Base-by-base conservation (phyloP, 179 eudicot genomes). In the Corrigiola litoralis region DNA sequence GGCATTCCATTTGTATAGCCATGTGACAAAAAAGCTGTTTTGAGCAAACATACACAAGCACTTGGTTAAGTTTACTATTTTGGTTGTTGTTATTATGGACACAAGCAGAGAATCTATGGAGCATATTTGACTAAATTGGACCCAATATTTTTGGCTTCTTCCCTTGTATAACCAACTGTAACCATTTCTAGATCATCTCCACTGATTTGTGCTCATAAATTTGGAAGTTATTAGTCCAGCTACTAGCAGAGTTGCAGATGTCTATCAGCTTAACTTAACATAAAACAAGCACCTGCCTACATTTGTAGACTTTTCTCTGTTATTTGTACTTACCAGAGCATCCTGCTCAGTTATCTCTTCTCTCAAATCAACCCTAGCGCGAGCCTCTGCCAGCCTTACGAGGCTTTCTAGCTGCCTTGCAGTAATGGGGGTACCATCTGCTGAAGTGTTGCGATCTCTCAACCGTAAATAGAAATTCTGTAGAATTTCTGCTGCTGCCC, bases 381-480 rank as follows among this genome's bases (percentile, higher is more conserved):
- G 94, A 76, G 99, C 99, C 81, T 83, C 87, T 29, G 96, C 97
- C 75, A 94, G 81, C 80, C 99, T 86, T 42, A 94, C 97, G 29
- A 94, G 81, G 58, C 96, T 90, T 77, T 94, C 96, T 61, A 94
- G 75, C 76, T 94, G 99, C 79, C 97, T 86, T 59, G 99, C 97
- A 23, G 99, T 94, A 80, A 94, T 90, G 60, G 99, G 97, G 32
- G 96, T 94, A 50, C 97, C 87, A 77, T 94, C 99, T 61, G 89
- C 88, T 65, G 95, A 81, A 60, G 97, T 88, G 75, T 58, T 90
- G 54, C 74, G 94, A 82, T 90, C 95, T 78, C 99, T 84, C 68
- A 90, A 77, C 47, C 58, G 76, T 46, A 94, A 80, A 72, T 90
- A 94, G 68, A 94, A 94, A 69, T 84, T 80, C 84, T 94, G 94